Percentiles rank a stretch among this genome's conserved stretches.
Evolutionary conservation across 2,329 filamentous ascomycete genomes (phyloP).

Genomic region (Penicillium sp.): DNA sequence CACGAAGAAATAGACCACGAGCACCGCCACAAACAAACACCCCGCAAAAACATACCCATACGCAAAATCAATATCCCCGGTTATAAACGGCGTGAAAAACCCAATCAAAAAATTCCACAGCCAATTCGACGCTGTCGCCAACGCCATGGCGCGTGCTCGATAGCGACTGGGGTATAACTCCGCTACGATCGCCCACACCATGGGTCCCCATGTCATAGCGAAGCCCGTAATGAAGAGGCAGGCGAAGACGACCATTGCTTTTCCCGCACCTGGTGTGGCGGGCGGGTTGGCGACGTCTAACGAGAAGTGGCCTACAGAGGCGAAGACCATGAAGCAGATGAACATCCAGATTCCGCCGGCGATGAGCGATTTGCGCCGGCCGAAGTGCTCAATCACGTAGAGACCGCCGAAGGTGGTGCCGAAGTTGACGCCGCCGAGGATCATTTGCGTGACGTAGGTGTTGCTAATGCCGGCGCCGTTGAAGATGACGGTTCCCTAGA

Average conservation of each 20-base stretch:
- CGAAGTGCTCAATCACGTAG: conserved; percentile 69
- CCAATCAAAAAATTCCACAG: conserved; percentile 70
- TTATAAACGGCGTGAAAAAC: conserved; percentile 81
- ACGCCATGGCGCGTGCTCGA: conserved; percentile 74
- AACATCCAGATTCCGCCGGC: conserved; percentile 69
- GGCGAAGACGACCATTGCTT: conserved; percentile 70
- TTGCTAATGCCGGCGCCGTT: conserved; percentile 66
- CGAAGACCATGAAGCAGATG: conserved; percentile 67
- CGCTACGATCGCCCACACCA: conserved; percentile 53
- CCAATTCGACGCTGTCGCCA: conserved; percentile 78
- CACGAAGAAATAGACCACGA: conserved; percentile 72
- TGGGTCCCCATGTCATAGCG: conserved; percentile 69
- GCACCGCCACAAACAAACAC: conserved; percentile 66
- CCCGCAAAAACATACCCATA: conserved; percentile 79
- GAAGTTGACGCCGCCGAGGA: conserved; percentile 70
- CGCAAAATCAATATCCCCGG: conserved; percentile 68
- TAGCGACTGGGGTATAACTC: conserved; percentile 49
- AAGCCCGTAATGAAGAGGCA: conserved; percentile 74
- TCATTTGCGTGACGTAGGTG: conserved; percentile 66
- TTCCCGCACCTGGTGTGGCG: conserved; percentile 56
- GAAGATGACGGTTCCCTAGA: conserved; percentile 54
- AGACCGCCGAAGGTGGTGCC: conserved; percentile 67
- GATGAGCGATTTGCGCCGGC: conserved; percentile 69
- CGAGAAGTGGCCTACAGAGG: conserved; percentile 56
- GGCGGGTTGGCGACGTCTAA: conserved; percentile 45